Conservation (phyloP, 805 yeast genomes). For the Teunomyces lycoperdinae region DNA sequence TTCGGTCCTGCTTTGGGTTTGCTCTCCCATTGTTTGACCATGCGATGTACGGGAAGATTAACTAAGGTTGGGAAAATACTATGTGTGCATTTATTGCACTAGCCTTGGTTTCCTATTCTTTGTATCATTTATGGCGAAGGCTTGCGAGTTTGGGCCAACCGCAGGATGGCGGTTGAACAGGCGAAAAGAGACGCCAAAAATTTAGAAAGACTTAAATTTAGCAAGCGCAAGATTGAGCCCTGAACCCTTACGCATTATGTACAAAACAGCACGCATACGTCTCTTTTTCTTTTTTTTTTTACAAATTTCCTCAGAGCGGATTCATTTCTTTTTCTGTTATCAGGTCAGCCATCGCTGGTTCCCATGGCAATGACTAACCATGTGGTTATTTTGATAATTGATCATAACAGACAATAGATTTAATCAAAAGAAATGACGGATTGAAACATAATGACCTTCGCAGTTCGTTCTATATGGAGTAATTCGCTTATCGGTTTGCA, state of each 20-base stretch:
- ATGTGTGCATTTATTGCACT: slow-evolving; percentile 35
- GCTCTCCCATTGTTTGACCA: slow-evolving; percentile 37
- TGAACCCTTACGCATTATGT: too few relatives aligned
- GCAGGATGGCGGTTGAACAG: slow-evolving; percentile 22
- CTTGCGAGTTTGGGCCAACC: slow-evolving; percentile 33
- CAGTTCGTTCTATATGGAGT: too few relatives aligned
- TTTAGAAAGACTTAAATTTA: slow-evolving; percentile 12
- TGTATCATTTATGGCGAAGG: slow-evolving; percentile 36
- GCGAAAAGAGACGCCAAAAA: slow-evolving; percentile 19
- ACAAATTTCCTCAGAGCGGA: neutral
- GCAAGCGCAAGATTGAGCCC: neutral
- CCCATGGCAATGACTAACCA: too few relatives aligned
- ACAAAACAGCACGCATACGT: neutral
- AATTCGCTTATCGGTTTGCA: too few relatives aligned
- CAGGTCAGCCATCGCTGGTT: too few relatives aligned
- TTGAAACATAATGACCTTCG: too few relatives aligned
- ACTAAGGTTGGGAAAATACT: slow-evolving; percentile 42
- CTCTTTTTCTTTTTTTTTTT: slow-evolving; percentile 1
- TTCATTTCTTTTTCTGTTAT: too few relatives aligned
- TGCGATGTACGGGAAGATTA: slow-evolving; percentile 31
- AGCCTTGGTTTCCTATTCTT: slow-evolving; percentile 34
- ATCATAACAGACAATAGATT: too few relatives aligned
- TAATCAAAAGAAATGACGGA: too few relatives aligned
- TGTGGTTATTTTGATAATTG: too few relatives aligned
- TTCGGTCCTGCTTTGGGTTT: slow-evolving; percentile 38